Percentiles rank a stretch among this genome's conserved stretches.
These are phyloP conservation scores for Leccinum aurantiacum DNA, from an alignment of 768 basidiomycete genomes.

Conservation along the genomic window DNA sequence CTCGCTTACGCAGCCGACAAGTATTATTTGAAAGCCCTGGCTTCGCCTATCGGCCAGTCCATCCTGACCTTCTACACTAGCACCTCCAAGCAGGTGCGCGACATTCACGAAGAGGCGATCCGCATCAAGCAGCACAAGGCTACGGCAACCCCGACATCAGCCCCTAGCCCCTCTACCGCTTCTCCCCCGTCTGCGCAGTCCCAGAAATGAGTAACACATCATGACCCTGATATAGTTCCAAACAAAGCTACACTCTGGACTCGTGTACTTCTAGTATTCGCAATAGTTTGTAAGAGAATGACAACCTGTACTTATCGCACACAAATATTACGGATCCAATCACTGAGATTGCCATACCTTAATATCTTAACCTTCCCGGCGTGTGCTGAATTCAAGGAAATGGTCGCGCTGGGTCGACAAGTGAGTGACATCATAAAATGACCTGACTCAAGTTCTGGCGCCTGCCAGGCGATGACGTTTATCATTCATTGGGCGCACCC, in stretches of 20 bases:
- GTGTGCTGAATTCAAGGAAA: no score
- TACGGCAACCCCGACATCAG: slow-evolving; percentile 13
- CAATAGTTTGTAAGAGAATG: slow-evolving; percentile 1
- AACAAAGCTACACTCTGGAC: background rate
- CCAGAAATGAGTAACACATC: slow-evolving; percentile 7
- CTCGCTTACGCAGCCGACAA: slow-evolving; percentile 28
- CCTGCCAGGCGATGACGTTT: no score
- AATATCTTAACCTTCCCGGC: no score
- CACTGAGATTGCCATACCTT: no score
- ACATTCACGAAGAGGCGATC: slow-evolving; percentile 91
- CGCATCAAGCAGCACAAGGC: slow-evolving; percentile 72
- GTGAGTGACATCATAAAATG: no score
- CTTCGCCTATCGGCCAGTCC: slow-evolving; percentile 75
- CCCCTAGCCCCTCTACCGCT: slow-evolving; percentile 8
- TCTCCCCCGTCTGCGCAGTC: slow-evolving; percentile 11
- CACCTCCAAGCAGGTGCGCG: slow-evolving; percentile 83
- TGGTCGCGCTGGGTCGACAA: no score
- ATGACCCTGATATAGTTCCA: background rate
- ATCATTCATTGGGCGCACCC: no score
- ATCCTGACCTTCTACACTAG: slow-evolving; percentile 82
- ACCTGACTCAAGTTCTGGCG: no score
- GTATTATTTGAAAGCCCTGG: slow-evolving; percentile 78
- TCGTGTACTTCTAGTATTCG: slow-evolving; percentile 13
- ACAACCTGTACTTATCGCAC: background rate
- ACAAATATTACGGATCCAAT: no score